Percentiles rank a stretch among this genome's conserved stretches.
phyloP scores from a whole-genome alignment of 2,329 filamentous ascomycete species.

The Geosmithia morbida region DNA sequence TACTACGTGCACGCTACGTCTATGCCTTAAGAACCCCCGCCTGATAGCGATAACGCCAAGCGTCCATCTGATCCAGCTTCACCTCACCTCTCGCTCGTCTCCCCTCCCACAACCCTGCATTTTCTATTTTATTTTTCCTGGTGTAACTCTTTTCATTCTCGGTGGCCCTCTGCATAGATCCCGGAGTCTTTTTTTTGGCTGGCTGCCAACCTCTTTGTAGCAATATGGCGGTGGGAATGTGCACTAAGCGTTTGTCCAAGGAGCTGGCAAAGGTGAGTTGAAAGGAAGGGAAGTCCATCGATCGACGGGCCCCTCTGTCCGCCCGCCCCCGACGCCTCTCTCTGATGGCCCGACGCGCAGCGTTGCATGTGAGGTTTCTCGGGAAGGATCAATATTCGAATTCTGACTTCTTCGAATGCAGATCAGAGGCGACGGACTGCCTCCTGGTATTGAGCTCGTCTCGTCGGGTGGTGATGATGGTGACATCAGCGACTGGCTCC shows the following conservation, averaged over 20 bases:
- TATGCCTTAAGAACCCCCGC: too few relatives aligned
- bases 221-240: constrained; percentile 27
- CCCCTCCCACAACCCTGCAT: not conserved
- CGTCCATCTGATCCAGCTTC: too few relatives aligned
- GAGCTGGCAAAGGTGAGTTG: constrained; percentile 39
- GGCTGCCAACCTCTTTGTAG: not conserved
- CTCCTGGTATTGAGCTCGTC: constrained; percentile 64
- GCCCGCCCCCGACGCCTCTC: not conserved
- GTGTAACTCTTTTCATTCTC: not conserved
- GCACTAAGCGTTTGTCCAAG: constrained; percentile 43
- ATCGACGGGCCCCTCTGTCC: not conserved
- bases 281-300: not conserved
- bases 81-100: not conserved
- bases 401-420: constrained; percentile 11
- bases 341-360: not conserved
- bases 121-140: not conserved
- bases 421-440: constrained; percentile 39
- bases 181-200: not conserved
- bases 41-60: too few relatives aligned
- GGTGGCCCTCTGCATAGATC: not conserved
- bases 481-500: constrained; percentile 62
- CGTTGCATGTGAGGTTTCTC: not conserved
- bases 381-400: not conserved
- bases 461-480: constrained; percentile 73
- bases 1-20: too few relatives aligned